Evolutionary conservation across 805 yeast species (phyloP), one percentile per base, ranked within the genome.

Genomic region (Cyberlindnera mycetangii): DNA sequence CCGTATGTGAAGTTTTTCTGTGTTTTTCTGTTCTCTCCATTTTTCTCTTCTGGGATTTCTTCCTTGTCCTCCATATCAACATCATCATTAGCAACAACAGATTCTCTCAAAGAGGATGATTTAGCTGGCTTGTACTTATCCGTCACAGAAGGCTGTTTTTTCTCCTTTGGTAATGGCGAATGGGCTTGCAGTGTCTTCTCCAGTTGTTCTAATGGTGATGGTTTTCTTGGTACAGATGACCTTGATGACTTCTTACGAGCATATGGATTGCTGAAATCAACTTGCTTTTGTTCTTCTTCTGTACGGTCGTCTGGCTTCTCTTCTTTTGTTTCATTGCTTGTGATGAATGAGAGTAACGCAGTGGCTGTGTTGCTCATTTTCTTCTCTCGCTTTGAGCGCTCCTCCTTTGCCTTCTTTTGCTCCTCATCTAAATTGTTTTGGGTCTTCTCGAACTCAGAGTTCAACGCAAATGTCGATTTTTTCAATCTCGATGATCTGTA

Each of bases 291-390:
- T 18, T 32, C 30, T 27, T 37, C 38, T 16, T 38, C 43, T 17
- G 24, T 28, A 24, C 28, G 33, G 17, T 35, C 43, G 7, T 34
- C 25, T 17, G 27, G 38, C 35, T 49, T 34, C 32, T 47, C 44
- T 18, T 41, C 17, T 7, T 44, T 46, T 4, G 27, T 50, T 9
- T 54, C 58, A 7, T 55, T 53, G n/a, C 54, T 56, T 27, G 68
- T 71, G n/a, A 74, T 53, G 34, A 74, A 59, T 4, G 79, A 72
- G 34, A 76, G 56, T 38, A 76, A 60, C 1, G 80, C 72, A 41
- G 74, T 64, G 1, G 81, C 81, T 0, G 81, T 71, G 28, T 66
- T 68, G 49, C 78, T 74, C 42, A 71, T 43, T 46, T 64, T 66
- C 48, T 65, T 63, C 41, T 43, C 37, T 46, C 44, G 40, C 12